phyloP scores from a whole-genome alignment of 768 basidiomycete genomes.

The Boletus reticulatus region DNA sequence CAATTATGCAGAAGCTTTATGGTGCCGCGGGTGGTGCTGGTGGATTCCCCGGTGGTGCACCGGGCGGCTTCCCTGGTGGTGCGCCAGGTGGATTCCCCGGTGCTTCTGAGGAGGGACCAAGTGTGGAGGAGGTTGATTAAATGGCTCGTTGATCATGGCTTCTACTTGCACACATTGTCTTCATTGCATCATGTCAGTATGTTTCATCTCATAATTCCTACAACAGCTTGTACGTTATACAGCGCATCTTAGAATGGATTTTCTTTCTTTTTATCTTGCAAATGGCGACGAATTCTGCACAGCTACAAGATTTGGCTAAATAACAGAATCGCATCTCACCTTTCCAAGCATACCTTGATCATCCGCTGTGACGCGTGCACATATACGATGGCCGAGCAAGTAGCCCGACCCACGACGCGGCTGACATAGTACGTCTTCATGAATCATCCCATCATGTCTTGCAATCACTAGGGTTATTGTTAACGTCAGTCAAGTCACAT shows the following conservation, averaged over 20 bases:
- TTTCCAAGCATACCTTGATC: not conserved
- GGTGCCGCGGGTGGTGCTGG: constrained; percentile 46
- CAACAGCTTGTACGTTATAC: constrained; percentile 30
- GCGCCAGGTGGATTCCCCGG: constrained; percentile 72
- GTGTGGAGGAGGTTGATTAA: constrained; percentile 90
- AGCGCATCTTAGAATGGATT: constrained; percentile 30
- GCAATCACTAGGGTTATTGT: not conserved
- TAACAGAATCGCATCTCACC: not conserved
- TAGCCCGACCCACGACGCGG: constrained; percentile 21
- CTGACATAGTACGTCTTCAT: constrained; percentile 24
- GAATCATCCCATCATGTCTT: not conserved
- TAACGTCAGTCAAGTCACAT: constrained; percentile 32
- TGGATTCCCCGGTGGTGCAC: constrained; percentile 58
- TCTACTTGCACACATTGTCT: constrained; percentile 21
- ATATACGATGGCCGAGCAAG: constrained; percentile 24
- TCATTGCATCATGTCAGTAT: constrained; percentile 31
- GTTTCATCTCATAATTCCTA: constrained; percentile 29
- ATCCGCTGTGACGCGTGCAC: not conserved
- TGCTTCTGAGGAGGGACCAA: constrained; percentile 77
- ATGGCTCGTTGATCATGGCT: constrained; percentile 14
- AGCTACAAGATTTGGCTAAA: too few species aligned
- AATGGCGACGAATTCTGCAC: too few species aligned
- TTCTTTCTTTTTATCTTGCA: not conserved
- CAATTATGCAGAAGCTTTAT: constrained; percentile 75
- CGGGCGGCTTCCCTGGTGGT: constrained; percentile 54